Evolutionary conservation across 306 rosid species (phyloP), one percentile per base, ranked within the genome.

Genomic region (Pyrus bretschneideri): DNA sequence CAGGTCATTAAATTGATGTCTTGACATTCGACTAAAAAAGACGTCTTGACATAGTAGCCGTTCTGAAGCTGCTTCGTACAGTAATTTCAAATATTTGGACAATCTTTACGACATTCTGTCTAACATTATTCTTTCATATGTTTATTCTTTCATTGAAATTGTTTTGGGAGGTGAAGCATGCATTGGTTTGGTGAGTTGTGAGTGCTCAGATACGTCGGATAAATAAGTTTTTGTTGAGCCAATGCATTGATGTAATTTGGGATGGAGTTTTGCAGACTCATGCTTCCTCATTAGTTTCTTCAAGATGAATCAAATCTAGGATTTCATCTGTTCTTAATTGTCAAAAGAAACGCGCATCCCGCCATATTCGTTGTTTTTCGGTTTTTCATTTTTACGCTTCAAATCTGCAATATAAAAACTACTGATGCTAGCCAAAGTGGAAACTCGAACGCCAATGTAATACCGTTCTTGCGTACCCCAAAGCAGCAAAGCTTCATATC

Each of bases 1-100:
- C 67, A 91, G 75, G 83, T 79, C 96, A 42, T 85, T 89, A 74
- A 83, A 80, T 80, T 89, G 81, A 84, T 55, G 45, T 35, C 65
- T 64, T 59, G 60, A 67, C 59, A 49, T 49, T 49, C 55, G 8
- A 49, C 9, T 5, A 5, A 49, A 49, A 15, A 14, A 49, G 81
- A 83, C 60, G 30, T 42, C 64, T 58, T 64, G 59, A 67, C 67
- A n/a, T 57, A 44, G 11, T 27, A 57, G 13, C 45, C 4, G 23
- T 68, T 38, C 33, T 29, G 65, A 69, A 78, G 82, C 70, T 73
- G 59, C 58, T 49, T 5, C 45, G 49, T 30, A n/a, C 25, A 22
- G 68, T 40, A 8, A 15, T 10, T 21, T 14, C 40, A 35, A 2
- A 68, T 5, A 5, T 67, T 22, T 17, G 22, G 69, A 27, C 4